Conservation (phyloP, 73 alveolate genomes). For the Tetrahymena borealis region DNA sequence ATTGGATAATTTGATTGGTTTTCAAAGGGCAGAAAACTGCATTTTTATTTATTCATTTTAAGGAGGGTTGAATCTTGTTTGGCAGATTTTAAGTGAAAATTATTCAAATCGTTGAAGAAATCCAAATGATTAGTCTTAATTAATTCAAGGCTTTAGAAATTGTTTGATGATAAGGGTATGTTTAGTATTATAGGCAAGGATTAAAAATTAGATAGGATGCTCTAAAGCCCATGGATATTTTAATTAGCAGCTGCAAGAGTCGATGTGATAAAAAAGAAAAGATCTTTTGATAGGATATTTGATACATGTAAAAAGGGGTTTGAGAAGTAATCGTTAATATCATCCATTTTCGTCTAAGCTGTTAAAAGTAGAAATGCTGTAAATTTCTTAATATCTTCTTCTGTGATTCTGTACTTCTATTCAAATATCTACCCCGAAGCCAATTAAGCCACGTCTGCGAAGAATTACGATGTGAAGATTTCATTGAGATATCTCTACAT, state of each 20-base stretch:
- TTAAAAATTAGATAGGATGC: background rate
- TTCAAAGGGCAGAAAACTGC: too few species aligned
- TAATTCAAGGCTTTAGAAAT: background rate
- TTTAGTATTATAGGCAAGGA: too few species aligned
- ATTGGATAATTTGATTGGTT: too few species aligned
- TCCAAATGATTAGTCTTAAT: background rate
- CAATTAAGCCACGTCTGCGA: background rate
- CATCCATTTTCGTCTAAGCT: background rate
- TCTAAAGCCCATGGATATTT: background rate
- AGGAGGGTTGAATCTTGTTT: too few species aligned
- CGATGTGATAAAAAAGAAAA: background rate
- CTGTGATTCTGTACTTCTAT: background rate
- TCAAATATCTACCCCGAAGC: background rate
- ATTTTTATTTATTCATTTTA: too few species aligned
- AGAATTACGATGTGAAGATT: background rate
- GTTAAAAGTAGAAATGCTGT: background rate
- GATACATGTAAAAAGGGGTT: background rate
- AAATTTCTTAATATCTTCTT: background rate
- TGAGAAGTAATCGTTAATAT: background rate
- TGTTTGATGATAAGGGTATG: too few species aligned
- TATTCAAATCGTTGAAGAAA: background rate
- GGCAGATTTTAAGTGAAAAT: too few species aligned
- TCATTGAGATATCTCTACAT: background rate
- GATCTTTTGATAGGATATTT: background rate
- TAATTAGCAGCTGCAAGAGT: background rate